These are phyloP conservation scores for Trametes cinnabarina DNA, from an alignment of 768 basidiomycete species.

Conservation along the genomic window DNA sequence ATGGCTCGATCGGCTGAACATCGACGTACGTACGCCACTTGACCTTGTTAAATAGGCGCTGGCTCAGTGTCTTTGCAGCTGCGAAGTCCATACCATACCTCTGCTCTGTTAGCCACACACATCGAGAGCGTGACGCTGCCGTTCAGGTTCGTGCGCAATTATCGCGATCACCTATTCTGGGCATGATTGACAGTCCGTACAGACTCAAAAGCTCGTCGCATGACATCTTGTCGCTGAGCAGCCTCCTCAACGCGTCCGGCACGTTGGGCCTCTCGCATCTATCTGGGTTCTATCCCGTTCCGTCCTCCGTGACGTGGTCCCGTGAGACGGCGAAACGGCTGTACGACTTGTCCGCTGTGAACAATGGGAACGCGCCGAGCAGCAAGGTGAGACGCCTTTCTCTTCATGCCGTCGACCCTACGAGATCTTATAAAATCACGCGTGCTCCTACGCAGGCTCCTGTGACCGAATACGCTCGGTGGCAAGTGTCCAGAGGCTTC, in stretches of 20 bases:
- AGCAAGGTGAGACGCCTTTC: background rate
- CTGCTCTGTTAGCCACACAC: constrained; percentile 38
- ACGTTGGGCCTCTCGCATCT: constrained; percentile 55
- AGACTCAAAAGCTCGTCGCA: constrained; percentile 37
- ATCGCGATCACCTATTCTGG: background rate
- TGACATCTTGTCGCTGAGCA: constrained; percentile 44
- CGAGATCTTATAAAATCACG: background rate
- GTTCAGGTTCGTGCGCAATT: constrained; percentile 24
- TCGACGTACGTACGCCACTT: constrained; percentile 33
- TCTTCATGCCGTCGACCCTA: too few species aligned
- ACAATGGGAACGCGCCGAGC: background rate
- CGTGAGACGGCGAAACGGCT: constrained; percentile 9
- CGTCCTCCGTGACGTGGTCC: constrained; percentile 4
- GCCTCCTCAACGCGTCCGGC: constrained; percentile 53
- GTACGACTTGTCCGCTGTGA: constrained; percentile 19
- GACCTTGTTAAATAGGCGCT: background rate
- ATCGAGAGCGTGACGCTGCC: constrained; percentile 37
- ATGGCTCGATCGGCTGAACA: constrained; percentile 29
- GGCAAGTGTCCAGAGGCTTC: constrained; percentile 64
- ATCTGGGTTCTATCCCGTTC: constrained; percentile 51
- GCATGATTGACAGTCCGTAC: background rate
- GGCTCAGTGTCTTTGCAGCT: constrained; percentile 16
- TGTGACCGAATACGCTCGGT: constrained; percentile 37
- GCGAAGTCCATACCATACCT: constrained; percentile 29
- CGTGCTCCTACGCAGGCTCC: background rate